Percentiles rank a stretch among this genome's conserved stretches.
Evolutionary conservation across 148 eudicot genomes (phyloP).

Genomic region (Selenicereus undatus): DNA sequence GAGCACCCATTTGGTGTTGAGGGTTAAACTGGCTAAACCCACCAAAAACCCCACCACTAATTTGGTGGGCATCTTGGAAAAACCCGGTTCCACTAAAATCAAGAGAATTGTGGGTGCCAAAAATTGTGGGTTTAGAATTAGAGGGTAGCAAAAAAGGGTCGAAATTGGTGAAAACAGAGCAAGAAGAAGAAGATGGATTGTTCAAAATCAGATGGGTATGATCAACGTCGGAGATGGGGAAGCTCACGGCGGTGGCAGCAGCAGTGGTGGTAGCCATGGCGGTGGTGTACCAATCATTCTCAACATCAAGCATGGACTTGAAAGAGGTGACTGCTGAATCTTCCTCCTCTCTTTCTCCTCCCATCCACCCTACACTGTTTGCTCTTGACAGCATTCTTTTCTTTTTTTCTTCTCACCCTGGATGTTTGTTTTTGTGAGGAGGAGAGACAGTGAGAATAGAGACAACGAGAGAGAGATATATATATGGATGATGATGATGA

Average conservation of each 20-base stretch:
- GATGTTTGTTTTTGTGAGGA: neutral
- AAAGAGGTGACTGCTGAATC: conserved; percentile 26
- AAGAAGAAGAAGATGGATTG: conserved; percentile 56
- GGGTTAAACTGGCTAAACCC: conserved; percentile 48
- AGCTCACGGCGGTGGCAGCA: neutral
- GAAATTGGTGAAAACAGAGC: conserved; percentile 42
- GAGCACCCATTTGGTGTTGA: conserved; percentile 39
- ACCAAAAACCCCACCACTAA: conserved; percentile 25
- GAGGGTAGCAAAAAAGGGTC: conserved; percentile 45
- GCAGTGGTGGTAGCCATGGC: conserved; percentile 21
- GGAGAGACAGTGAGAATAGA: neutral
- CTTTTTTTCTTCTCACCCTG: neutral
- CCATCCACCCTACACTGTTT: conserved; percentile 22
- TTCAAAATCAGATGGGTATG: conserved; percentile 33
- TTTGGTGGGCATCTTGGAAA: conserved; percentile 23
- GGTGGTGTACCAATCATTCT: conserved; percentile 52
- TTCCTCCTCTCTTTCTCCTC: conserved; percentile 13
- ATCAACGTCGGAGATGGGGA: neutral
- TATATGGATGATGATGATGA: neutral
- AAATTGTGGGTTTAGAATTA: conserved; percentile 33
- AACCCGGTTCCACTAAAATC: conserved; percentile 38
- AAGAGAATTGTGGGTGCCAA: conserved; percentile 26
- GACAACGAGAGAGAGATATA: neutral
- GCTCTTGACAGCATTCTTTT: conserved; percentile 24
- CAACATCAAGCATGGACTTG: conserved; percentile 64